Conservation (phyloP, 1,139 yeast genomes). For the Geotrichum cucujoidarum region DNA sequence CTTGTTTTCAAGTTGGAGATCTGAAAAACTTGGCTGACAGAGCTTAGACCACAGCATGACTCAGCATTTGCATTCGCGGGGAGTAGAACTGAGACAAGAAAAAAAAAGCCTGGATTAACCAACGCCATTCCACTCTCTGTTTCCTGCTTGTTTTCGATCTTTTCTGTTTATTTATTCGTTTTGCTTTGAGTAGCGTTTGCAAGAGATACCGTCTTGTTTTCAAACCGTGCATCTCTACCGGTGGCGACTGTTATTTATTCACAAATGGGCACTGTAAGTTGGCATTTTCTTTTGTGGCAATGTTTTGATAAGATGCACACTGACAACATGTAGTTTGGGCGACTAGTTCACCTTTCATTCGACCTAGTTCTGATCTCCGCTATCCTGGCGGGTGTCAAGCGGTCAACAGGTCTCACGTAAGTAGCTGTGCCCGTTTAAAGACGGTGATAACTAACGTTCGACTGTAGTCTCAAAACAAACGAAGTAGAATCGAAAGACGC, state of each 20-base stretch:
- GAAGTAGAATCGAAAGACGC: slow-evolving; percentile 46
- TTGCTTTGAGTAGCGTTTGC: no score
- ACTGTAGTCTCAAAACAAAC: slow-evolving; percentile 32
- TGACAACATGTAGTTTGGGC: slow-evolving; percentile 27
- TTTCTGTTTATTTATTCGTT: no score
- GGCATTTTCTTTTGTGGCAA: background rate
- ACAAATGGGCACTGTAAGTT: slow-evolving; percentile 12
- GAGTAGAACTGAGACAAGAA: no score
- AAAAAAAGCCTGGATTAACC: no score
- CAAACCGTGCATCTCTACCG: background rate
- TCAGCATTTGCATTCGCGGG: no score
- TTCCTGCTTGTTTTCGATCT: no score
- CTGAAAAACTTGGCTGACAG: no score
- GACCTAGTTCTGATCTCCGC: slow-evolving; percentile 79
- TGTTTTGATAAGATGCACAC: background rate
- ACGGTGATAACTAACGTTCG: slow-evolving; percentile 35
- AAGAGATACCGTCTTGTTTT: no score
- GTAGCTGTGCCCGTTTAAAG: no score
- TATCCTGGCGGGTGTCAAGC: slow-evolving; percentile 80
- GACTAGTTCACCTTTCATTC: slow-evolving; percentile 54
- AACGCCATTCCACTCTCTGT: no score
- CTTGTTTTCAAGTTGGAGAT: no score
- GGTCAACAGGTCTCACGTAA: slow-evolving; percentile 75
- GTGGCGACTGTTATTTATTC: background rate
- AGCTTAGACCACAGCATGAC: no score